A percentile compares a stretch with the other conserved stretches of the same genome.
phyloP scores from a whole-genome alignment of 176 grass and related monocot genomes.

The Chrysopogon serrulatus region DNA sequence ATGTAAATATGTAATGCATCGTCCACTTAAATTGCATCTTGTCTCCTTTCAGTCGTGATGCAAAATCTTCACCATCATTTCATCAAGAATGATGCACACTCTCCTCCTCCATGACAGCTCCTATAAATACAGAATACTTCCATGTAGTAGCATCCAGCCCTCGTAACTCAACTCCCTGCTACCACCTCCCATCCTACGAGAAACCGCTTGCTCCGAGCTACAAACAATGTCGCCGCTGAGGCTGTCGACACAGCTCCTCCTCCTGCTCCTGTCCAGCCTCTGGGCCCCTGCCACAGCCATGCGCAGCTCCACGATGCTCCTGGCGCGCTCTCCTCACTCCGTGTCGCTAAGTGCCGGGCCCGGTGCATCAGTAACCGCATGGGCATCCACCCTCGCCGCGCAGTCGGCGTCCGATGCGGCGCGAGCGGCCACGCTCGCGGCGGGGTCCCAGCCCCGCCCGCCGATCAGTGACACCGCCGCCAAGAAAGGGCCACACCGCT shows the following conservation, averaged over 20 bases:
- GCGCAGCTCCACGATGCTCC: constrained; percentile 38
- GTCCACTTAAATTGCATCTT: not conserved
- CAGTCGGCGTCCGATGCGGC: constrained; percentile 47
- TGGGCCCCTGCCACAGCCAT: not conserved
- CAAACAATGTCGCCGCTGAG: constrained; percentile 8
- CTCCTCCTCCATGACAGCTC: not conserved
- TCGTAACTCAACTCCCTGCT: not conserved
- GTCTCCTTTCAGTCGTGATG: too few species aligned
- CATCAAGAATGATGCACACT: not conserved
- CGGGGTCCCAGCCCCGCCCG: not conserved
- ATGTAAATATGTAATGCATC: not conserved
- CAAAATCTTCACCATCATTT: not conserved
- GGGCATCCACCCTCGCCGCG: constrained; percentile 46
- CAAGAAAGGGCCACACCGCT: not conserved
- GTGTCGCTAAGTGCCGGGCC: not conserved
- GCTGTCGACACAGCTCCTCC: not conserved
- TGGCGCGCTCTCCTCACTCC: constrained; percentile 50
- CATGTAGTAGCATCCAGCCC: not conserved
- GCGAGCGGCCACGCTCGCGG: constrained; percentile 33
- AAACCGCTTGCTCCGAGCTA: not conserved
- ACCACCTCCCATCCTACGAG: not conserved
- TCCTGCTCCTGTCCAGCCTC: not conserved
- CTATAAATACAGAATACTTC: constrained; percentile 7
- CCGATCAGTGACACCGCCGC: not conserved
- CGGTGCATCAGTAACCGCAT: constrained; percentile 9